These are phyloP conservation scores for Globisporangium spinosum DNA, from an alignment of 352 stramenopile genomes.

Conservation along the genomic window DNA sequence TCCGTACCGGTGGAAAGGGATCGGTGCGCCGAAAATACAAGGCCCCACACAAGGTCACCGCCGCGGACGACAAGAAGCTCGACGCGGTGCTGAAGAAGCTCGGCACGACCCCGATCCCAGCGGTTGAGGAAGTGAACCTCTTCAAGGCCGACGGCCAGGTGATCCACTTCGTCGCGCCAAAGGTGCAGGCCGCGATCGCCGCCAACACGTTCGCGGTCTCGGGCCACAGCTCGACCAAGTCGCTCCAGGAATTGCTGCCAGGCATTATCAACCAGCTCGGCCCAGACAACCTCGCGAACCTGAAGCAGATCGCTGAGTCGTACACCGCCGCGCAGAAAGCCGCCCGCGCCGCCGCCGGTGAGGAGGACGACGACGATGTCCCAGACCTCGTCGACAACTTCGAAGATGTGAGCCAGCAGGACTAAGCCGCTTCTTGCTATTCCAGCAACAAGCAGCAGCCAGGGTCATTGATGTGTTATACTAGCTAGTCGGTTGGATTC, in stretches of 20 bases:
- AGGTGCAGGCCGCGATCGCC: constrained; percentile 96
- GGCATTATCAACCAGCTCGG: constrained; percentile 98
- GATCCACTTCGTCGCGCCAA: constrained; percentile 97
- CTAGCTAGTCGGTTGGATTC: constrained; percentile 21
- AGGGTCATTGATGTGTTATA: constrained; percentile 25
- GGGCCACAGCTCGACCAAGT: constrained; percentile 94
- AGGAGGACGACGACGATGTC: constrained; percentile 95
- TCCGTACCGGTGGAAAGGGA: constrained; percentile 94
- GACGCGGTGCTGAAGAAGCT: constrained; percentile 97
- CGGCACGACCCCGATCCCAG: constrained; percentile 96
- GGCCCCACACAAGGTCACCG: constrained; percentile 89
- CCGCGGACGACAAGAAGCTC: constrained; percentile 98
- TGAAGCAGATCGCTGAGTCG: constrained; percentile 93
- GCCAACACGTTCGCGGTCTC: constrained; percentile 99
- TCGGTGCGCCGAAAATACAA: constrained; percentile 96
- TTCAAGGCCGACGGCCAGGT: constrained; percentile 99
- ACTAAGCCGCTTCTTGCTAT: constrained; percentile 40
- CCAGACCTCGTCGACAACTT: constrained; percentile 99
- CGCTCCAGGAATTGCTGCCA: constrained; percentile 96
- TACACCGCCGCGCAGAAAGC: constrained; percentile 78
- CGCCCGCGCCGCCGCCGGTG: constrained; percentile 69
- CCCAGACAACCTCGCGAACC: constrained; percentile 95
- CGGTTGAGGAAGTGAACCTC: constrained; percentile 99
- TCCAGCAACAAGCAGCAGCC: not conserved
- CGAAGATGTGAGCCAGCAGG: constrained; percentile 93